Evolutionary conservation across 176 grass and related monocot species (phyloP), one percentile per base, ranked within the genome.

Genomic region (Oryza rufipogon): DNA sequence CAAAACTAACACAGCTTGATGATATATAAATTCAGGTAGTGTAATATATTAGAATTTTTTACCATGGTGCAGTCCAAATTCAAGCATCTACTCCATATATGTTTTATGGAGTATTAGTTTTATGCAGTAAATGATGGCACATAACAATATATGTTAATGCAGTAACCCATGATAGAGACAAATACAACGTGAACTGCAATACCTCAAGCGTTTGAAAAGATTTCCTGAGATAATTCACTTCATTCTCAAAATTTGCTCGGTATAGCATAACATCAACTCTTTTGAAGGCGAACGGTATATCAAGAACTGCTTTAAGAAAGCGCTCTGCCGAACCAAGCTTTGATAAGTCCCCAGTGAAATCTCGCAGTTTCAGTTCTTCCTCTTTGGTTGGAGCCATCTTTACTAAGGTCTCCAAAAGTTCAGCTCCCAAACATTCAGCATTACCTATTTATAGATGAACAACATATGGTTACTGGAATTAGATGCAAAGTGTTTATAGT

Each of bases 361-460:
- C 89, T 47, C 76, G 86, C 46, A 99, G 91, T 73, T 91, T 94
- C 56, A 92, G 49, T 84, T 99, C 96, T 91, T 99, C 96, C 71
- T 99, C 93, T 85, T 96, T 99, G 5, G 96, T 99, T 36, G 96
- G 96, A 87, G 96, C 93, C 96, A 99, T 96, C 90, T 99, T 99
- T 64, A 92, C 93, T 71, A 99, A 89, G 64, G 96, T 99, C 92
- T 99, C 96, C 89, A 99, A 85, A 60, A 94, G 86, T 68, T 96
- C 96, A 49, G 86, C 67, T 30, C 96, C 96, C 66, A 99, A 78
- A 77, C 79, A 91, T 80, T 96, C 93, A 76, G 88, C 89, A 84
- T 96, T 99, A 20, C 93, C 96, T 98, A 52, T 92, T 91, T 17
- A 75, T 80, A 69, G 70, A 49, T 0, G 16, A 77, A 72, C 25